These are phyloP conservation scores for Ilyonectria sp. DNA, from an alignment of 2,329 filamentous ascomycete species.

Conservation along the genomic window DNA sequence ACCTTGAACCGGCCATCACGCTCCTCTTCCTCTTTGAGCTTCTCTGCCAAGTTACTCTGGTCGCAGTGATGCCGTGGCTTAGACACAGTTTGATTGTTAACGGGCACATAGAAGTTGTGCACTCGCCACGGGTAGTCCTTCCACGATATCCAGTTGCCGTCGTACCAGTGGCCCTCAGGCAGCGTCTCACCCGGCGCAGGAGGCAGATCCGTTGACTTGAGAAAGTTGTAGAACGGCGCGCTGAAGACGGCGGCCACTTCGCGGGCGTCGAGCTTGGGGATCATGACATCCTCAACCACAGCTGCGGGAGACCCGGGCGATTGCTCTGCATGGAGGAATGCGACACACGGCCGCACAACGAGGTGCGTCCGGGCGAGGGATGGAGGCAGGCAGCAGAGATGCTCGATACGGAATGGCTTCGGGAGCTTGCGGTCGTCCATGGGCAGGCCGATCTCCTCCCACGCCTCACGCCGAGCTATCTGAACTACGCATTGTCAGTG, in stretches of 20 bases:
- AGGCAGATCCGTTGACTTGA: constrained; percentile 73
- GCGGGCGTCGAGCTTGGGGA: constrained; percentile 86
- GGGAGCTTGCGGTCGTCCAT: constrained; percentile 78
- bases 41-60: constrained; percentile 61
- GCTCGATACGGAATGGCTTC: constrained; percentile 85
- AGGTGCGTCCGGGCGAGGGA: constrained; percentile 82
- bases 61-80: constrained; percentile 64
- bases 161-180: constrained; percentile 82
- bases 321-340: constrained; percentile 79
- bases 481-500: constrained; percentile 68
- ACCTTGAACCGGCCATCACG: constrained; percentile 79
- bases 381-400: constrained; percentile 87
- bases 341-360: constrained; percentile 82
- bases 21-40: constrained; percentile 64
- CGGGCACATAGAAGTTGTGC: constrained; percentile 93
- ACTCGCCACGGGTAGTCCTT: constrained; percentile 84
- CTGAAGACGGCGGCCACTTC: constrained; percentile 97
- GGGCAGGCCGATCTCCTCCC: constrained; percentile 93
- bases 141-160: constrained; percentile 86
- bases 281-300: constrained; percentile 78
- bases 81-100: constrained; percentile 78
- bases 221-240: constrained; percentile 88
- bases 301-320: constrained; percentile 49
- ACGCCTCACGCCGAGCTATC: constrained; percentile 90
- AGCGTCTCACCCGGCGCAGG: constrained; percentile 54